These are phyloP conservation scores for Fistulifera pelliculosa DNA, from an alignment of 108 stramenopile species.

Conservation along the genomic window DNA sequence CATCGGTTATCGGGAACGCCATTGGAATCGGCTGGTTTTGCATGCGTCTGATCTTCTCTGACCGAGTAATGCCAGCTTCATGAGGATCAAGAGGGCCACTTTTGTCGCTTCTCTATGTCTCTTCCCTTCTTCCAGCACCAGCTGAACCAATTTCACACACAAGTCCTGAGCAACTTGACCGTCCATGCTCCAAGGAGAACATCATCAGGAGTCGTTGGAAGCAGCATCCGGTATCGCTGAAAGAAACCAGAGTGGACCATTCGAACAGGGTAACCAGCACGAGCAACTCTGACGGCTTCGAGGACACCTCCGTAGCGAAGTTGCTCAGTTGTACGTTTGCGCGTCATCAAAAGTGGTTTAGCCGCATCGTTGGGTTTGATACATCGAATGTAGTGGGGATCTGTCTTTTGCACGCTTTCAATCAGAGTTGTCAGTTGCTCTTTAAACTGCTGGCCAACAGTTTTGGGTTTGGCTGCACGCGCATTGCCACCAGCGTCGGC, in stretches of 20 bases:
- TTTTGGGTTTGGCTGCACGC: conserved; percentile 46
- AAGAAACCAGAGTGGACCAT: conserved; percentile 84
- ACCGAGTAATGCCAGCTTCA: conserved; percentile 68
- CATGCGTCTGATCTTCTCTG: conserved; percentile 84
- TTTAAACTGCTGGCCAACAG: conserved; percentile 94
- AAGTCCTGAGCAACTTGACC: conserved; percentile 59
- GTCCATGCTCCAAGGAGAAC: conserved; percentile 70
- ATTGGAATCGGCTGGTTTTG: conserved; percentile 75
- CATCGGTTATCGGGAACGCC: conserved; percentile 68
- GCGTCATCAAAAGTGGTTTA: conserved; percentile 68
- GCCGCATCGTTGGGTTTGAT: conserved; percentile 95
- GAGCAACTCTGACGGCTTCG: conserved; percentile 98
- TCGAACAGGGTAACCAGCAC: conserved; percentile 98
- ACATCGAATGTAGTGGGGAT: conserved; percentile 99
- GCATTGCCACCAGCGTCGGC: conserved; percentile 21
- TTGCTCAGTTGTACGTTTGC: conserved; percentile 88
- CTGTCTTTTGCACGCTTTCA: conserved; percentile 84
- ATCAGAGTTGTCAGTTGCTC: conserved; percentile 83
- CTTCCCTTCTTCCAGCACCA: conserved; percentile 60
- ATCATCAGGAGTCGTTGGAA: conserved; percentile 52
- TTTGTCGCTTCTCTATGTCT: conserved; percentile 22
- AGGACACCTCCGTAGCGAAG: conserved; percentile 97
- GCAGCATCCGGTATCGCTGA: conserved; percentile 82
- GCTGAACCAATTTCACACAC: conserved; percentile 66
- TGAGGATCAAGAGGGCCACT: conserved; percentile 28